A percentile compares a stretch with the other conserved stretches of the same genome.
These are phyloP conservation scores for Phlebiopsis flavidoalba DNA, from an alignment of 768 basidiomycete genomes.

Conservation along the genomic window DNA sequence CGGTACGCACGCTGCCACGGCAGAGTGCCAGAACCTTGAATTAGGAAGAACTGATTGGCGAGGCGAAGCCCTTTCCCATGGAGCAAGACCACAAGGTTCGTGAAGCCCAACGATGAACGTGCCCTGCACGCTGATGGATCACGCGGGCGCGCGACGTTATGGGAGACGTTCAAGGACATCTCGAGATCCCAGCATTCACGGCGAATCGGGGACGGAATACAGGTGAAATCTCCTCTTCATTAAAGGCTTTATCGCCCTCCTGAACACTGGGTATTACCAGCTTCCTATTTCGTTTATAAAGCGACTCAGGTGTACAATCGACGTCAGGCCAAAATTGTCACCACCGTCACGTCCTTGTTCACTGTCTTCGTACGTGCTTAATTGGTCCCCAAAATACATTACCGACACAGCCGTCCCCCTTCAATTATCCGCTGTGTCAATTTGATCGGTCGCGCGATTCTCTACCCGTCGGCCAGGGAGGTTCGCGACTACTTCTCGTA, in stretches of 20 bases:
- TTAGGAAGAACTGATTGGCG: neutral
- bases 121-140: slow-evolving; percentile 91
- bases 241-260: neutral
- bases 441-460: slow-evolving; percentile 87
- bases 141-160: slow-evolving; percentile 78
- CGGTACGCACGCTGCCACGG: slow-evolving; percentile 42
- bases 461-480: slow-evolving; percentile 70
- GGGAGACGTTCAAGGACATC: slow-evolving; percentile 78
- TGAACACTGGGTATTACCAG: slow-evolving; percentile 35
- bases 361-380: slow-evolving; percentile 86
- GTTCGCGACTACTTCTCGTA: slow-evolving; percentile 91
- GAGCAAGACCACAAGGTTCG: slow-evolving; percentile 73
- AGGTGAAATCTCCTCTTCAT: slow-evolving; percentile 50
- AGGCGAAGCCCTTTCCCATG: slow-evolving; percentile 90
- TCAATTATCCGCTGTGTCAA: slow-evolving; percentile 78
- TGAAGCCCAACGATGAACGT: slow-evolving; percentile 87
- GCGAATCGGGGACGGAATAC: slow-evolving; percentile 97
- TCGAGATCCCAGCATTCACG: slow-evolving; percentile 86
- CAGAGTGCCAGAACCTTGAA: neutral
- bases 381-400: slow-evolving; percentile 82
- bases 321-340: slow-evolving; percentile 80
- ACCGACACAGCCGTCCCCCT: slow-evolving; percentile 65
- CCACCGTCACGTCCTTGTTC: slow-evolving; percentile 80
- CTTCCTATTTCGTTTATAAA: slow-evolving; percentile 80
- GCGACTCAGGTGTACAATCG: slow-evolving; percentile 79